phyloP scores from a whole-genome alignment of 2,329 filamentous ascomycete species.

The Paraconiothyrium sp. region DNA sequence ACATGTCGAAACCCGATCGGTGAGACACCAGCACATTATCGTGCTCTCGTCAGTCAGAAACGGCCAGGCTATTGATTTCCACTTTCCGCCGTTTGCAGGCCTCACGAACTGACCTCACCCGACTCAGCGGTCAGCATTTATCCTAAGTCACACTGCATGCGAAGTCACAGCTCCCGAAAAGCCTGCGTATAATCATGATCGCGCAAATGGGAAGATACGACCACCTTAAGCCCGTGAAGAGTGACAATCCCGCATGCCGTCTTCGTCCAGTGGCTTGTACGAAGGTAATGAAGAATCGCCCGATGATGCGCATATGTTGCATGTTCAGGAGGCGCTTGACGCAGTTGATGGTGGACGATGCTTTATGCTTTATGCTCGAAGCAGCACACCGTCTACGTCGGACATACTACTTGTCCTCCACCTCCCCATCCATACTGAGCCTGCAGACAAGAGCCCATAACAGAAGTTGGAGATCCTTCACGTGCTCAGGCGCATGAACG shows the following conservation, averaged over 20 bases:
- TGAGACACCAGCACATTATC: constrained; percentile 22
- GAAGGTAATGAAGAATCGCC: neutral
- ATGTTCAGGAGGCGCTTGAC: neutral
- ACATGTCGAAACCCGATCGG: constrained; percentile 30
- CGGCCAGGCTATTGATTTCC: constrained; percentile 28
- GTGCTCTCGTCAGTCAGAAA: constrained; percentile 14
- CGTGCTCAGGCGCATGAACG: neutral
- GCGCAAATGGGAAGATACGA: neutral
- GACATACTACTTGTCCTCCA: neutral
- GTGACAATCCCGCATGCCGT: neutral
- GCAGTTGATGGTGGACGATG: neutral
- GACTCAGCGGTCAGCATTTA: neutral
- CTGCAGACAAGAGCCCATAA: neutral
- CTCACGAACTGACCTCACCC: constrained; percentile 14
- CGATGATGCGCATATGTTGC: neutral
- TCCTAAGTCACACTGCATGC: constrained; percentile 12
- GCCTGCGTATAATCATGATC: neutral
- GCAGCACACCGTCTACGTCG: neutral
- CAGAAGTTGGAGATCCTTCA: neutral
- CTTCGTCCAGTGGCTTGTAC: neutral
- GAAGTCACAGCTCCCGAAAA: neutral
- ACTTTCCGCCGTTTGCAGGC: constrained; percentile 20
- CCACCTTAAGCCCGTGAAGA: neutral
- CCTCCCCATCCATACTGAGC: neutral
- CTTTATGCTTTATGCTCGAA: neutral